Evolutionary conservation across 2,329 filamentous ascomycete species (phyloP).

Genomic region (Scedosporium minutisporum): DNA sequence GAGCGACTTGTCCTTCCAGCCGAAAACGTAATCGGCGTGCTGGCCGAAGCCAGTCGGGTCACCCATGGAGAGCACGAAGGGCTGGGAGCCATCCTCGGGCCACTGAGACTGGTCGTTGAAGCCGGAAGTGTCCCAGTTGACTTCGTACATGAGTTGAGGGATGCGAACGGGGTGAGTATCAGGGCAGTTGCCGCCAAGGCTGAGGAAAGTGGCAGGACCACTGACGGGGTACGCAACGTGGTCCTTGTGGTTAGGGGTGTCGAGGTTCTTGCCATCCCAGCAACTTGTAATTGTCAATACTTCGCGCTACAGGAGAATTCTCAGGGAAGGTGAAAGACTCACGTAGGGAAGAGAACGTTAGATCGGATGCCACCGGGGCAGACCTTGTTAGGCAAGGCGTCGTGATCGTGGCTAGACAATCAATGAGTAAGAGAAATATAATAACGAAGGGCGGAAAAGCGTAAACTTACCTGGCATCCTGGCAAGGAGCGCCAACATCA

Average conservation of each 20-base stretch:
- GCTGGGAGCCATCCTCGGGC: slow-evolving; percentile 6
- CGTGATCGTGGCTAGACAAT: slow-evolving; percentile 31
- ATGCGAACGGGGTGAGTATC: slow-evolving; percentile 7
- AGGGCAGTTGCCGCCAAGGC: slow-evolving; percentile 5
- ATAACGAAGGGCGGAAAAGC: background rate
- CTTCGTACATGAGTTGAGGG: slow-evolving; percentile 9
- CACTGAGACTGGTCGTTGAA: slow-evolving; percentile 8
- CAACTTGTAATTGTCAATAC: slow-evolving; percentile 23
- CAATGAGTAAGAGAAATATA: background rate
- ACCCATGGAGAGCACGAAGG: slow-evolving; percentile 6
- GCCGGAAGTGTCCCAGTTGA: slow-evolving; percentile 7
- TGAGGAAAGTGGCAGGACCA: slow-evolving; percentile 6
- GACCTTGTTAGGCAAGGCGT: slow-evolving; percentile 34
- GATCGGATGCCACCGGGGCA: slow-evolving; percentile 43
- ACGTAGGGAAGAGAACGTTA: slow-evolving; percentile 40
- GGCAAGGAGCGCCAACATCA: slow-evolving; percentile 38
- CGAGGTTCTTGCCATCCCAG: slow-evolving; percentile 51
- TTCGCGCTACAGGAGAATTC: slow-evolving; percentile 25
- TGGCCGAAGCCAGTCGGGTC: slow-evolving; percentile 4
- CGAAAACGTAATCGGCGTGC: slow-evolving; percentile 8
- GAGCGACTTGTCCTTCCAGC: slow-evolving; percentile 10
- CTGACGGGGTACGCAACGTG: slow-evolving; percentile 24
- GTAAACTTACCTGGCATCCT: slow-evolving; percentile 23
- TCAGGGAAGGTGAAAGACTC: slow-evolving; percentile 14
- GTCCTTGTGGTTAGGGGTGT: slow-evolving; percentile 43